Evolutionary conservation across 108 stramenopile genomes (phyloP), one percentile per base, ranked within the genome.

Genomic region (Aureococcus anophagefferens): DNA sequence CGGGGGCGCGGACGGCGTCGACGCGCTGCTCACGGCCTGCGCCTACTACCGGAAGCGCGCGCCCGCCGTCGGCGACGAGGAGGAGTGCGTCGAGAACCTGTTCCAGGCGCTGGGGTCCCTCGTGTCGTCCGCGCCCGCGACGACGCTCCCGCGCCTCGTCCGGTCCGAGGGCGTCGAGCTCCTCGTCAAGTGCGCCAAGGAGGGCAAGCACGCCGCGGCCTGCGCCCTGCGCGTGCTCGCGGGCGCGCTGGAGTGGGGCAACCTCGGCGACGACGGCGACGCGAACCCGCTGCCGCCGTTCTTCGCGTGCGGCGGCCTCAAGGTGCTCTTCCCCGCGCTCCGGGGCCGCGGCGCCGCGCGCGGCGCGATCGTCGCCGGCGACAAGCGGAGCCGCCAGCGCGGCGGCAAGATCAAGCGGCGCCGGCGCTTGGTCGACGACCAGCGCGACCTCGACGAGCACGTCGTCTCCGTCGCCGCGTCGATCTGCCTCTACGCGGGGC

Each of bases 61-160:
- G 1, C 35, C 66, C 66, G 32, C 0, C 5, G 59, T 5, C 32
- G 33, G 3, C 63, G 71, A 81, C 46, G 80, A 81, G 64, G 76
- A 77, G 75, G 83, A 84, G 75, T 80, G 75, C 72, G 63, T 81
- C 4, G 81, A 84, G 59, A 84, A 84, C 45, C 33, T 84, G 30
- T 84, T 84, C 62, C 63, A 79, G 65, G 30, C 72, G 14, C 69
- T 83, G 15, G 74, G 62, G 14, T 31, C 82, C 30, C 36, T 74
- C 14, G 65, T 81, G 29, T 9, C 21, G 21, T 18, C 21, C 74
- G 81, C 15, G 40, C 76, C 45, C 68, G 70, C 30, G 82, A 75
- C 63, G 70, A 76, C 46, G 76, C 79, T 46, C 31, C 69, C 33
- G 67, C 69, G 17, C 79, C 80, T 46, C 75, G 80, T 29, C 35